These are phyloP conservation scores for Luvunga scandens DNA, from an alignment of 345 rosid species.

Conservation along the genomic window DNA sequence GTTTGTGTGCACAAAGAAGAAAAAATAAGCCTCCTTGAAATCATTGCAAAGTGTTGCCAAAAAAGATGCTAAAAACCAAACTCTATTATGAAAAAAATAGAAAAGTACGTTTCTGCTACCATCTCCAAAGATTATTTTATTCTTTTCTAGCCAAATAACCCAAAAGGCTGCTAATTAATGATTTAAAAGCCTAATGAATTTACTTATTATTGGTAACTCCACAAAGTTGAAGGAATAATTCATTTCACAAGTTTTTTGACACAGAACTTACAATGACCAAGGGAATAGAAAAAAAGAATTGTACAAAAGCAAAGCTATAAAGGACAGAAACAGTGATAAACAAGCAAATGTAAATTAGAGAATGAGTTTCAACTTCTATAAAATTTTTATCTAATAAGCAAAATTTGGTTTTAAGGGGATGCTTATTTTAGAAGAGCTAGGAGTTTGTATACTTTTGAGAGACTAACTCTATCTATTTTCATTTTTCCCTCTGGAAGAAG, in stretches of 20 bases:
- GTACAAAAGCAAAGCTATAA: no score
- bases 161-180: not conserved
- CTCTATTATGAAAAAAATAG: not conserved
- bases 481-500: not conserved
- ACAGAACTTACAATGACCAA: not conserved
- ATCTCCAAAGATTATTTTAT: not conserved
- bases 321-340: not conserved
- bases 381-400: not conserved
- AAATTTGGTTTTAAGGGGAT: not conserved
- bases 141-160: not conserved
- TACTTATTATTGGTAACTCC: not conserved
- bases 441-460: not conserved
- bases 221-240: not conserved
- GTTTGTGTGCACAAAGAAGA: not conserved
- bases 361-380: not conserved
- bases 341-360: not conserved
- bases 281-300: not conserved
- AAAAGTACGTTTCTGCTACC: not conserved
- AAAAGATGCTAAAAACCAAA: not conserved
- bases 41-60: not conserved
- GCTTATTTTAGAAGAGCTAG: not conserved
- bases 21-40: not conserved
- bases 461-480: not conserved
- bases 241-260: not conserved
- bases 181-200: not conserved